Percentiles rank a stretch among this genome's conserved stretches.
These are phyloP conservation scores for Quercus phellos DNA, from an alignment of 331 rosid genomes.

Conservation along the genomic window DNA sequence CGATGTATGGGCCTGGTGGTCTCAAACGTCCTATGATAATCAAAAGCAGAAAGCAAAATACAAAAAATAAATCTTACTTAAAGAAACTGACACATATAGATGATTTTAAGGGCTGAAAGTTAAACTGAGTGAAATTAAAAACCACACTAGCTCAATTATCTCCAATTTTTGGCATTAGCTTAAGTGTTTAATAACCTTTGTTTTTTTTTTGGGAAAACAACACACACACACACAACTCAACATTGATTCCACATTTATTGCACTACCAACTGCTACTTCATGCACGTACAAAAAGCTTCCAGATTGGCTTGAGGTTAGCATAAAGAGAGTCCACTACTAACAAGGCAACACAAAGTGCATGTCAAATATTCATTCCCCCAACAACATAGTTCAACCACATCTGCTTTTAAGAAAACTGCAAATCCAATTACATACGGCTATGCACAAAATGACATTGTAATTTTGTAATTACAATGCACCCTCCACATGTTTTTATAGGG, in stretches of 20 bases:
- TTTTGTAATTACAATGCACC: background rate
- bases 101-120: background rate
- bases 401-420: background rate
- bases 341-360: background rate
- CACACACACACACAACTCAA: background rate
- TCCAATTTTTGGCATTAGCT: background rate
- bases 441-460: background rate
- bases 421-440: background rate
- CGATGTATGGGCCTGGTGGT: constrained; percentile 59
- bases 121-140: background rate
- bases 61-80: background rate
- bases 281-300: background rate
- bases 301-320: background rate
- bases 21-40: constrained; percentile 57
- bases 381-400: background rate
- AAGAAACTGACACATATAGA: background rate
- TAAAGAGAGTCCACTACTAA: background rate
- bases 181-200: background rate
- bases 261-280: background rate
- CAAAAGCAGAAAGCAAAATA: constrained; percentile 4
- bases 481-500: no score
- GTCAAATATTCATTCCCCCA: background rate
- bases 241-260: background rate
- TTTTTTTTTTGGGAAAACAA: no score
- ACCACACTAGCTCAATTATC: background rate